These are phyloP conservation scores for Rehmannia glutinosa DNA, from an alignment of 257 asterid genomes.

Conservation along the genomic window DNA sequence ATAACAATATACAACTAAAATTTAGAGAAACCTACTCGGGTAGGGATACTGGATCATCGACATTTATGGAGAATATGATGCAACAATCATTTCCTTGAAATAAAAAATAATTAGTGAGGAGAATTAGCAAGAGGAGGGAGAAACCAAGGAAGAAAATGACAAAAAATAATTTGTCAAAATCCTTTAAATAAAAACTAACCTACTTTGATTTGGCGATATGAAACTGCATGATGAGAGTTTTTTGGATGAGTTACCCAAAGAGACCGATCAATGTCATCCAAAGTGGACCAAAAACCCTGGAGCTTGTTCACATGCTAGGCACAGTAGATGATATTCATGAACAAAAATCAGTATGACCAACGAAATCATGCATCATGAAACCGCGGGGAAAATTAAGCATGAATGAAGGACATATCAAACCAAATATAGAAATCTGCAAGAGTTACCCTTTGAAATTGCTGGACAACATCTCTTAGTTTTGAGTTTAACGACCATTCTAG, in stretches of 20 bases:
- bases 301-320: constrained; percentile 63
- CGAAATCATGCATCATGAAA: constrained; percentile 10
- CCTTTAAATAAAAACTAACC: constrained; percentile 32
- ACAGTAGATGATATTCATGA: background rate
- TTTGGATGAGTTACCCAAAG: constrained; percentile 47
- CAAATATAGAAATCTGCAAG: background rate
- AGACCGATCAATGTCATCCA: constrained; percentile 64
- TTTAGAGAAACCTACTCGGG: constrained; percentile 52
- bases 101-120: background rate
- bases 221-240: constrained; percentile 38
- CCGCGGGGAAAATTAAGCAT: background rate
- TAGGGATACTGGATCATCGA: constrained; percentile 52
- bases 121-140: constrained; percentile 6
- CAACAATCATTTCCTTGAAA: constrained; percentile 57
- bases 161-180: background rate
- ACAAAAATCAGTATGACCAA: background rate
- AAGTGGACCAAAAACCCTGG: constrained; percentile 63
- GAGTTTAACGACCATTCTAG: constrained; percentile 60
- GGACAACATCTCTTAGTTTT: constrained; percentile 47
- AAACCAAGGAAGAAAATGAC: background rate
- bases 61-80: constrained; percentile 44
- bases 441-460: constrained; percentile 61
- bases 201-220: constrained; percentile 60
- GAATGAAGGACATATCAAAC: background rate
- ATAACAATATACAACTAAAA: background rate